Evolutionary conservation across 768 basidiomycete species (phyloP).

Genomic region (Gymnopilus junonius): DNA sequence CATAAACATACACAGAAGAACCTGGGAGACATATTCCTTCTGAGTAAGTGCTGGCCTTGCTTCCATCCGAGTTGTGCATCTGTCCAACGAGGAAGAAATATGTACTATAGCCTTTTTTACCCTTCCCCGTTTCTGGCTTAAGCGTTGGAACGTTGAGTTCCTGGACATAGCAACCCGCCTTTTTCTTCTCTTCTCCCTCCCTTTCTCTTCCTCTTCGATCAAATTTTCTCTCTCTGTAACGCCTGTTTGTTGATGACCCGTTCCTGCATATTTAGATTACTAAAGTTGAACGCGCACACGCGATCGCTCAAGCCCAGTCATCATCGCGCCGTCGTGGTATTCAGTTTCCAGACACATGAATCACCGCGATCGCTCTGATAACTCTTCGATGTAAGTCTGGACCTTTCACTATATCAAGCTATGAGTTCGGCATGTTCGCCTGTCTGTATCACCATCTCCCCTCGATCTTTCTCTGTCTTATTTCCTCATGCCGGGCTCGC

Average conservation of each 20-base stretch:
- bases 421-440: neutral
- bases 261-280: neutral
- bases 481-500: neutral
- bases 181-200: neutral
- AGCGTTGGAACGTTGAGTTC: neutral
- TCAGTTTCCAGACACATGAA: conserved; percentile 1
- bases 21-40: conserved; percentile 12
- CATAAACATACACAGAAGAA: conserved; percentile 10
- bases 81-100: conserved; percentile 10
- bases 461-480: no score
- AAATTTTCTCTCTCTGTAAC: neutral
- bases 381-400: conserved; percentile 13
- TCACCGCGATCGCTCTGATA: neutral
- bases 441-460: no score
- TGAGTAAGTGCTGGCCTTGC: conserved; percentile 15
- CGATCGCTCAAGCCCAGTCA: neutral
- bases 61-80: conserved; percentile 21
- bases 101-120: conserved; percentile 11
- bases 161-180: conserved; percentile 2
- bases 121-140: neutral
- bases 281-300: neutral
- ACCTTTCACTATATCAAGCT: neutral
- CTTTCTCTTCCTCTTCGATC: conserved; percentile 3
- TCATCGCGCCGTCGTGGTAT: neutral
- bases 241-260: neutral